Conservation (phyloP, 495 filamentous ascomycete species). For the Penicillium arizonense region DNA sequence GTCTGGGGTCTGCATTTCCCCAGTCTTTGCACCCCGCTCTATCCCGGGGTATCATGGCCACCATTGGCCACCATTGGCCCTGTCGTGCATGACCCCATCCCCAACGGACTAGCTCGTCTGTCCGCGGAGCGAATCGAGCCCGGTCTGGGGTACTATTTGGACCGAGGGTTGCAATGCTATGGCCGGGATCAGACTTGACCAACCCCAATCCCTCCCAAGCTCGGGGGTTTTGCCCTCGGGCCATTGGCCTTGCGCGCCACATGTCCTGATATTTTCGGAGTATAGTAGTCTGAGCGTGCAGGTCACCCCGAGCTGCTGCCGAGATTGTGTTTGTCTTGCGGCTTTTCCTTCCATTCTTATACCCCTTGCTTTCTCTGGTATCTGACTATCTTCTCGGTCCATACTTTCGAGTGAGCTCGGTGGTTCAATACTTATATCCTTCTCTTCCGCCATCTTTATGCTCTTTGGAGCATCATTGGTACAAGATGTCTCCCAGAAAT, state of each 20-base stretch:
- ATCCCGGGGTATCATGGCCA: background rate
- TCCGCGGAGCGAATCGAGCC: background rate
- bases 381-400: conserved; percentile 9
- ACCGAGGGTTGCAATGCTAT: background rate
- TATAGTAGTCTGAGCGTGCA: background rate
- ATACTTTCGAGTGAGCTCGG: background rate
- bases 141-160: background rate
- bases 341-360: conserved; percentile 3
- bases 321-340: conserved; percentile 31
- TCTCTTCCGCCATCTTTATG: background rate
- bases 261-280: background rate
- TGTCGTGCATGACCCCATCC: background rate
- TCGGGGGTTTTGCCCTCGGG: background rate
- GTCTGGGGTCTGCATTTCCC: conserved; percentile 11
- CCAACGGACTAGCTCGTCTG: background rate
- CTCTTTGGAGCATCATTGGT: background rate
- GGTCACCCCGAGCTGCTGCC: background rate
- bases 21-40: conserved; percentile 9
- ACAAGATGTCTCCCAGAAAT: conserved; percentile 25
- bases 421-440: background rate
- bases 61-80: conserved; percentile 1
- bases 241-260: background rate
- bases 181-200: background rate
- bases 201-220: no score
- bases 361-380: conserved; percentile 17